A percentile compares a stretch with the other conserved stretches of the same genome.
phyloP scores from a whole-genome alignment of 176 grass and related monocot species.

The Areca catechu region DNA sequence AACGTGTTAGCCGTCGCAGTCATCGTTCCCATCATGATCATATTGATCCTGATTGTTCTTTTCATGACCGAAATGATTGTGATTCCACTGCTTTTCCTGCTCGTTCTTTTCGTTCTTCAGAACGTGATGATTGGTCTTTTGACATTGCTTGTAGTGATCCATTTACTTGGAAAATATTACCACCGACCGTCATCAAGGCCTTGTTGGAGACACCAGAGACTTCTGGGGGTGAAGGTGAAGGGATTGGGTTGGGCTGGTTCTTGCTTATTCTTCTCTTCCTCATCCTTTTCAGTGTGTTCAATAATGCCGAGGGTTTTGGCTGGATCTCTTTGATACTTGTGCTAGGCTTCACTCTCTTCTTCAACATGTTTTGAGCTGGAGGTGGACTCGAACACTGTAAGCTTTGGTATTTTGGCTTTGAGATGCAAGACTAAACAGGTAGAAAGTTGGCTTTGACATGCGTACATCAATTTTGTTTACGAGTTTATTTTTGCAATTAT shows the following conservation, averaged over 20 bases:
- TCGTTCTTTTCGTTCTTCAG: constrained; percentile 42
- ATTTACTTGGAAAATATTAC: constrained; percentile 46
- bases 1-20: constrained; percentile 15
- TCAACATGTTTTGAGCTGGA: constrained; percentile 46
- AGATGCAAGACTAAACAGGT: too few species aligned
- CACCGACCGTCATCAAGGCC: constrained; percentile 19
- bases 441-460: too few species aligned
- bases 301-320: constrained; percentile 37
- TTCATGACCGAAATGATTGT: constrained; percentile 44
- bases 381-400: background rate
- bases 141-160: constrained; percentile 31
- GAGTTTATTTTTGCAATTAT: too few species aligned
- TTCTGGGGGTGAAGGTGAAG: background rate
- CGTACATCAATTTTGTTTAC: too few species aligned
- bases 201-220: background rate
- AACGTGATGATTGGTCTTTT: constrained; percentile 30
- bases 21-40: constrained; percentile 13
- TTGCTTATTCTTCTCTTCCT: constrained; percentile 51
- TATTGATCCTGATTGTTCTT: constrained; percentile 24
- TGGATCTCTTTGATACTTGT: constrained; percentile 50
- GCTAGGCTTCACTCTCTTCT: constrained; percentile 38
- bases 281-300: constrained; percentile 37
- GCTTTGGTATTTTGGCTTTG: too few species aligned
- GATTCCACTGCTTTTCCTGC: constrained; percentile 33
- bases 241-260: constrained; percentile 36